Evolutionary conservation across 1,139 yeast species (phyloP).

Genomic region (Candida sp.): DNA sequence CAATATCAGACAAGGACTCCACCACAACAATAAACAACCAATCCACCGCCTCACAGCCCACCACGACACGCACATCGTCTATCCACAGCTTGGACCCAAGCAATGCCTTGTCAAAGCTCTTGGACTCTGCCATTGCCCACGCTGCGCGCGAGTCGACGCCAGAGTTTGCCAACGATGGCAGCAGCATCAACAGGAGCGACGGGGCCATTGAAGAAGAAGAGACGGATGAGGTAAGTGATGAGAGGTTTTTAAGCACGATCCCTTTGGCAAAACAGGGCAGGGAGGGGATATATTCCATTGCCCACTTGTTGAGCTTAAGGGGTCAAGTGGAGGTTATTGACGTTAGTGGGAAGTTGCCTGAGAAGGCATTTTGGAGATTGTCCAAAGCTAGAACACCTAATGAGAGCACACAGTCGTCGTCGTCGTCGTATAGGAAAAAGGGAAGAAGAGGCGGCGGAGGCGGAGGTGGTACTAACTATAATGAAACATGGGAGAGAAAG

Average conservation of each 20-base stretch:
- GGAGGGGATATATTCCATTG: slow-evolving; percentile 39
- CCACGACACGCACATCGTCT: slow-evolving; percentile 8
- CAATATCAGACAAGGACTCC: slow-evolving; percentile 16
- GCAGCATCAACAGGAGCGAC: background rate
- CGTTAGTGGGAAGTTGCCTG: slow-evolving; percentile 40
- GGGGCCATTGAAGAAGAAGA: slow-evolving; percentile 10
- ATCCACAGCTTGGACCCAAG: slow-evolving; percentile 29
- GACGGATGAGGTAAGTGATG: slow-evolving; percentile 1
- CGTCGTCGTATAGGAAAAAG: slow-evolving; percentile 5
- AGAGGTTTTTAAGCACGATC: slow-evolving; percentile 12
- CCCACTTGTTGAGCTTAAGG: slow-evolving; percentile 36
- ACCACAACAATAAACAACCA: slow-evolving; percentile 1
- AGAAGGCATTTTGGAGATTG: slow-evolving; percentile 45
- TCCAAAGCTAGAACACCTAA: slow-evolving; percentile 7
- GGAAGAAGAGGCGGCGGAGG: slow-evolving; percentile 3
- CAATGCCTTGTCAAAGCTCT: slow-evolving; percentile 44
- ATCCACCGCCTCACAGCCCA: slow-evolving; percentile 7
- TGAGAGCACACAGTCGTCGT: slow-evolving; percentile 4
- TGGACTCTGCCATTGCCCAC: slow-evolving; percentile 49
- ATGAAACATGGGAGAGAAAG: slow-evolving; percentile 33
- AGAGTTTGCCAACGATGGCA: slow-evolving; percentile 20
- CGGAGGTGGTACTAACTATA: slow-evolving; percentile 13
- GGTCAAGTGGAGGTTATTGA: slow-evolving; percentile 38
- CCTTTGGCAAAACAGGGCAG: slow-evolving; percentile 16
- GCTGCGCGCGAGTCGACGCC: slow-evolving; percentile 54